Evolutionary conservation across 1,139 yeast species (phyloP), one percentile per base, ranked within the genome.

Genomic region (Hemisphaericaspora subhashii): DNA sequence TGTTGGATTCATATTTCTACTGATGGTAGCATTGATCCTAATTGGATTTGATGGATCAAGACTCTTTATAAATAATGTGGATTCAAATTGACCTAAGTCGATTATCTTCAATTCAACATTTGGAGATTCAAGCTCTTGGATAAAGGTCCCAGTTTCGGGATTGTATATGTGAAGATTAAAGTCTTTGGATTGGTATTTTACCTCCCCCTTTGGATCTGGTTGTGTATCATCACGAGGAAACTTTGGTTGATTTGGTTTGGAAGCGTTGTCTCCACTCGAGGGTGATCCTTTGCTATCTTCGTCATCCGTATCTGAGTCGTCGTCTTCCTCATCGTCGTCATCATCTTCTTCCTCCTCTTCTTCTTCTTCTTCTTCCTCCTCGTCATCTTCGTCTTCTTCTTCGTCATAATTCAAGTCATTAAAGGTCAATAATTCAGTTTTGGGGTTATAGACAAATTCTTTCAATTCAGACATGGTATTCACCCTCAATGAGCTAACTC

Each of bases 1-100:
- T 11, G 77, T 72, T 1, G 95, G 89, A 50, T 77, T 81, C 64
- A 86, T 65, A 25, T 72, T 70, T 8, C 77, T 69, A 13, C 64
- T 55, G 18, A 86, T 54, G 1, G 57, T 51, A 4, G 74, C 62
- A 3, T 77, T 79, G 14, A 84, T 55, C 27, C 66, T 43, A 18
- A 57, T 41, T 3, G 39, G 38, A 2, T 44, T 39, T 11, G 45
- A 45, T 11, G 31, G 27, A 22, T 41, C 44, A 3, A 43, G 42
- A 18, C 50, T 45, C 4, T 30, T 25, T 3, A 83, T 64, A 9
- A 74, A 73, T 30, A 87, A 53, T 60, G 77, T 69, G 51, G 68
- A 85, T 25, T 70, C 64, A 71, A 76, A 86, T 12, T 64, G 53
- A 0, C 72, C 78, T n/a, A 68, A 46, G 33, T 79, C 80, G 4